Evolutionary conservation across 179 eudicot genomes (phyloP).

Genomic region (Beta lomatogona): DNA sequence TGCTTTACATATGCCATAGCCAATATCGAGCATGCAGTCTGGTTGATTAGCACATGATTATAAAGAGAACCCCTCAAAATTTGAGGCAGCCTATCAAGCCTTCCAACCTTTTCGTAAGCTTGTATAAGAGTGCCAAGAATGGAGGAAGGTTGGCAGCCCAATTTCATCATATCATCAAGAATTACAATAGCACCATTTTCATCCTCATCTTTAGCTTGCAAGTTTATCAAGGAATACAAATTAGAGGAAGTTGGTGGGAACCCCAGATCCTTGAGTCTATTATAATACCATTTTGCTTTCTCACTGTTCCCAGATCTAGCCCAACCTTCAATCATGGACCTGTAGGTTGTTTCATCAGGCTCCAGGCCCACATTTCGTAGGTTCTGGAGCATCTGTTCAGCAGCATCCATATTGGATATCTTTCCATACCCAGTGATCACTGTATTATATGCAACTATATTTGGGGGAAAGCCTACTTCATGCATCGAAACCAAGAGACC

Average conservation of each 20-base stretch:
- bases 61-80: conserved; percentile 61
- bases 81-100: conserved; percentile 56
- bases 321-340: conserved; percentile 99
- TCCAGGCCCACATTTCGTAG: conserved; percentile 48
- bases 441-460: conserved; percentile 76
- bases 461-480: conserved; percentile 60
- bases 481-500: conserved; percentile 56
- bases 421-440: conserved; percentile 90
- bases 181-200: conserved; percentile 56
- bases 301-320: conserved; percentile 62
- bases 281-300: conserved; percentile 60
- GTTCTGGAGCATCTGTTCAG: conserved; percentile 50
- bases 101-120: conserved; percentile 73
- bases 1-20: conserved; percentile 89
- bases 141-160: conserved; percentile 79
- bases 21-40: conserved; percentile 79
- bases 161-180: conserved; percentile 63
- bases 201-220: conserved; percentile 69
- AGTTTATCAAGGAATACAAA: conserved; percentile 69
- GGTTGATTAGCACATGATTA: conserved; percentile 61
- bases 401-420: conserved; percentile 61
- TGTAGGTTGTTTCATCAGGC: conserved; percentile 87
- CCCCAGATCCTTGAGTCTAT: conserved; percentile 58
- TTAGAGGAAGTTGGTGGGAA: conserved; percentile 82
- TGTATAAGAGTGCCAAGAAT: conserved; percentile 74